Percentiles rank a stretch among this genome's conserved stretches.
phyloP scores from a whole-genome alignment of 2,329 filamentous ascomycete genomes.

The Fusarium camptoceras region DNA sequence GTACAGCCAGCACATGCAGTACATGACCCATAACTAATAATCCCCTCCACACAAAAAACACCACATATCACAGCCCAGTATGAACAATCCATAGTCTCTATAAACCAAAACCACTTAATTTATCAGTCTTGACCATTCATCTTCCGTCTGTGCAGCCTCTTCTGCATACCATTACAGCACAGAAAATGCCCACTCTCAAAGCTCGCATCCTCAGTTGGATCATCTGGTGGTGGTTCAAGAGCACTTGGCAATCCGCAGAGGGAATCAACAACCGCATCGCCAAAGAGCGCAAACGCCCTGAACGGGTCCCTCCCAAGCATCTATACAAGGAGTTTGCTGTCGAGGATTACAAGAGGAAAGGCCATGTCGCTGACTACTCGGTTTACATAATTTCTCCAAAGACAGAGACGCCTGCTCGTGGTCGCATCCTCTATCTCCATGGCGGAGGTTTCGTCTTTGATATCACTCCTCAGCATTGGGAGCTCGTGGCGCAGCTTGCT shows the following conservation, averaged over 20 bases:
- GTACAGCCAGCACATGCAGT: background rate
- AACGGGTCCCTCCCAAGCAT: slow-evolving; percentile 39
- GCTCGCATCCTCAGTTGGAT: slow-evolving; percentile 46
- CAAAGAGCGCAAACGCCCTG: slow-evolving; percentile 36
- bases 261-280: slow-evolving; percentile 44
- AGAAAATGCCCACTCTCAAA: slow-evolving; percentile 46
- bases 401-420: slow-evolving; percentile 45
- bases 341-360: slow-evolving; percentile 40
- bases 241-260: slow-evolving; percentile 42
- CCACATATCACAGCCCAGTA: slow-evolving; percentile 6
- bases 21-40: slow-evolving; percentile 11
- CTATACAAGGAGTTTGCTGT: slow-evolving; percentile 45
- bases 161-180: background rate
- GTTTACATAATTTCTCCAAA: slow-evolving; percentile 50
- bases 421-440: slow-evolving; percentile 50
- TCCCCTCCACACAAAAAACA: slow-evolving; percentile 31
- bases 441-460: slow-evolving; percentile 50
- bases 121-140: slow-evolving; percentile 1
- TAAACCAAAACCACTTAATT: slow-evolving; percentile 7
- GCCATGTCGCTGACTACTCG: slow-evolving; percentile 21
- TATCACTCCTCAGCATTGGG: slow-evolving; percentile 47
- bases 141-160: slow-evolving; percentile 10
- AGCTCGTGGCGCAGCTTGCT: slow-evolving; percentile 44
- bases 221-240: slow-evolving; percentile 46
- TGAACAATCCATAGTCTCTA: slow-evolving; percentile 1